These are phyloP conservation scores for Laburnicola sp. DNA, from an alignment of 2,329 filamentous ascomycete species.

Conservation along the genomic window DNA sequence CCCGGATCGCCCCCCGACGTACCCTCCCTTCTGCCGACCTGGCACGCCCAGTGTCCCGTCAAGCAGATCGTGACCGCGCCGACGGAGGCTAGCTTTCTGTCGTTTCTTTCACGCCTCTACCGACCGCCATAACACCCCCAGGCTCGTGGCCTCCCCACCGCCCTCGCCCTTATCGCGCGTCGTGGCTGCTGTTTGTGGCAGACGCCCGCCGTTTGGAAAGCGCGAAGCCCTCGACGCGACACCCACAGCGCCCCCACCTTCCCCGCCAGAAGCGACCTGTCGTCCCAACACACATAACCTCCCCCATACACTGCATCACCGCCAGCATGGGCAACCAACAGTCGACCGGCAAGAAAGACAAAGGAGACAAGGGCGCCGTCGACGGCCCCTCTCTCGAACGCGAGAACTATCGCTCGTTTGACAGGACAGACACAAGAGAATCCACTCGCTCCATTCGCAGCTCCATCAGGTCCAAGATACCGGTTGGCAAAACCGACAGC, in stretches of 20 bases:
- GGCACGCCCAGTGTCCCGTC: constrained; percentile 32
- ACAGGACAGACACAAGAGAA: constrained; percentile 89
- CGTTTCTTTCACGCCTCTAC: constrained; percentile 51
- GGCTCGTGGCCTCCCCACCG: constrained; percentile 15
- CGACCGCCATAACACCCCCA: constrained; percentile 48
- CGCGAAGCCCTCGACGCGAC: constrained; percentile 16
- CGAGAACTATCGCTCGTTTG: constrained; percentile 78
- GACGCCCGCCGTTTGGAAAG: constrained; percentile 14
- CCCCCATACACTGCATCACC: constrained; percentile 13
- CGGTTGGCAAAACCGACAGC: constrained; percentile 75
- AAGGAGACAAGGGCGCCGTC: constrained; percentile 49
- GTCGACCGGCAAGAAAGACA: constrained; percentile 61
- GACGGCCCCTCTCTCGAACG: constrained; percentile 70
- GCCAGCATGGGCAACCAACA: constrained; percentile 75
- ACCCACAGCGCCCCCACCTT: constrained; percentile 20
- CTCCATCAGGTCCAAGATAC: constrained; percentile 84
- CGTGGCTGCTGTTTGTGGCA: constrained; percentile 23
- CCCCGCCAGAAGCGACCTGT: constrained; percentile 14
- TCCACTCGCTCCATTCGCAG: constrained; percentile 84
- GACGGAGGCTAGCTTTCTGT: constrained; percentile 50
- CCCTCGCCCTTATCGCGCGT: constrained; percentile 1
- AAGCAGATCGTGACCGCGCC: constrained; percentile 44
- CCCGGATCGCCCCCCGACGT: constrained; percentile 39
- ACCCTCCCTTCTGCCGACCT: constrained; percentile 30
- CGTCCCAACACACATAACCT: constrained; percentile 6